Conservation (phyloP, 2,329 filamentous ascomycete genomes). For the Albophoma yamanashiensis region DNA sequence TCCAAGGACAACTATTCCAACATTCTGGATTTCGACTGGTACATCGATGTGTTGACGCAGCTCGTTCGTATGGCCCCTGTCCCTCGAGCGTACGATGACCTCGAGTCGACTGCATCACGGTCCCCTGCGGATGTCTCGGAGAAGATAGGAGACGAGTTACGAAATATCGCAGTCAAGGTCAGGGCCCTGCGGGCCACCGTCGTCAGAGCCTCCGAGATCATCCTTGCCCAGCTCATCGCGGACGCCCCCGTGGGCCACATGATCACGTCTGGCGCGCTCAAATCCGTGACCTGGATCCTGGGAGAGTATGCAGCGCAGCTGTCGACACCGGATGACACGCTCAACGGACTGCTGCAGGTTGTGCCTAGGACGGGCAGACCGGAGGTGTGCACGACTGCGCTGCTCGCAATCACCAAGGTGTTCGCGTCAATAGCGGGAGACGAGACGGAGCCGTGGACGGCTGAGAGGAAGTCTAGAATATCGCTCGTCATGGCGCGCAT, state of each 20-base stretch:
- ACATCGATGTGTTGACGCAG: constrained; percentile 81
- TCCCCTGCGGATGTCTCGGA: constrained; percentile 43
- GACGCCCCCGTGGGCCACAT: constrained; percentile 44
- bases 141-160: constrained; percentile 72
- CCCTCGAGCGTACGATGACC: constrained; percentile 29
- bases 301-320: constrained; percentile 79
- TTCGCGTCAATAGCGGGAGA: constrained; percentile 63
- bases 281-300: constrained; percentile 71
- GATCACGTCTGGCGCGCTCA: constrained; percentile 56
- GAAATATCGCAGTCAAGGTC: constrained; percentile 87
- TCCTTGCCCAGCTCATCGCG: constrained; percentile 48
- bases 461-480: constrained; percentile 61
- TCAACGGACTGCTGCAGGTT: constrained; percentile 64
- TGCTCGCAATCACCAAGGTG: constrained; percentile 81
- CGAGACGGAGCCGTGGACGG: constrained; percentile 56
- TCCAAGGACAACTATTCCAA: constrained; percentile 79
- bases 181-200: constrained; percentile 70
- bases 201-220: constrained; percentile 71
- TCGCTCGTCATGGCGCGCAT: constrained; percentile 73
- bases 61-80: constrained; percentile 61
- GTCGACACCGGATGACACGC: constrained; percentile 55
- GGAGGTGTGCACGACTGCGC: constrained; percentile 61
- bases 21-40: constrained; percentile 92
- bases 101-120: constrained; percentile 16
- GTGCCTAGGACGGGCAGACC: constrained; percentile 46